Evolutionary conservation across 257 asterid genomes (phyloP).

Genomic region (Nicotiana obtusifolia): DNA sequence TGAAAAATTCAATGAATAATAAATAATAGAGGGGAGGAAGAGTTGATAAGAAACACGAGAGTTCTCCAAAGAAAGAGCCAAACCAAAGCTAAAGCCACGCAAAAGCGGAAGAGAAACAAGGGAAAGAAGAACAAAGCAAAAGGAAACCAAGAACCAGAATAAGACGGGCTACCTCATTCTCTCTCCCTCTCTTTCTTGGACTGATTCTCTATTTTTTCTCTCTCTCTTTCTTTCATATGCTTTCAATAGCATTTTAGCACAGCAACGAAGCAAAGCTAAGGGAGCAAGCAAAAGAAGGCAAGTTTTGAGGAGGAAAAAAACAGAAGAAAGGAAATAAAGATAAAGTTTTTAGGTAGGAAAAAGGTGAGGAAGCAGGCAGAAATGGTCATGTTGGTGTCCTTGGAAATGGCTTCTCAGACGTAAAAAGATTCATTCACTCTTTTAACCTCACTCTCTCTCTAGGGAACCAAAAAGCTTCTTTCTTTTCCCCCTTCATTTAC

Average conservation of each 20-base stretch:
- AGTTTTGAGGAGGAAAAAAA: constrained; percentile 6
- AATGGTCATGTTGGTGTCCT: neutral
- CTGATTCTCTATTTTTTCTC: constrained; percentile 10
- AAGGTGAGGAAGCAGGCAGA: constrained; percentile 1
- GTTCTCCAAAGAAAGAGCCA: constrained; percentile 22
- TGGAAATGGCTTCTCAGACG: constrained; percentile 3
- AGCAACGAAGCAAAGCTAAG: constrained; percentile 6
- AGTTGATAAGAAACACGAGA: constrained; percentile 32
- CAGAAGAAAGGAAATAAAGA: neutral
- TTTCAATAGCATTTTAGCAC: constrained; percentile 10
- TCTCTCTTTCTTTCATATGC: neutral
- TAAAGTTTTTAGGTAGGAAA: neutral
- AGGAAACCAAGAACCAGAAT: constrained; percentile 15
- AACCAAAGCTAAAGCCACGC: constrained; percentile 24
- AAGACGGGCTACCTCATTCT: constrained; percentile 3
- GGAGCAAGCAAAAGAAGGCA: neutral
- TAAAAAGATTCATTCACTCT: constrained; percentile 5
- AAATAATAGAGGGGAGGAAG: neutral
- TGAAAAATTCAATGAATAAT: neutral
- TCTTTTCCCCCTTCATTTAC: neutral
- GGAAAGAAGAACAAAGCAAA: constrained; percentile 7
- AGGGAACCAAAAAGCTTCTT: neutral
- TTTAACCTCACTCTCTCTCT: neutral
- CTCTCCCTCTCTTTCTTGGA: constrained; percentile 19
- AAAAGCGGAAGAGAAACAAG: constrained; percentile 9